Evolutionary conservation across 768 basidiomycete genomes (phyloP).

Genomic region (Cytidiella melzeri): DNA sequence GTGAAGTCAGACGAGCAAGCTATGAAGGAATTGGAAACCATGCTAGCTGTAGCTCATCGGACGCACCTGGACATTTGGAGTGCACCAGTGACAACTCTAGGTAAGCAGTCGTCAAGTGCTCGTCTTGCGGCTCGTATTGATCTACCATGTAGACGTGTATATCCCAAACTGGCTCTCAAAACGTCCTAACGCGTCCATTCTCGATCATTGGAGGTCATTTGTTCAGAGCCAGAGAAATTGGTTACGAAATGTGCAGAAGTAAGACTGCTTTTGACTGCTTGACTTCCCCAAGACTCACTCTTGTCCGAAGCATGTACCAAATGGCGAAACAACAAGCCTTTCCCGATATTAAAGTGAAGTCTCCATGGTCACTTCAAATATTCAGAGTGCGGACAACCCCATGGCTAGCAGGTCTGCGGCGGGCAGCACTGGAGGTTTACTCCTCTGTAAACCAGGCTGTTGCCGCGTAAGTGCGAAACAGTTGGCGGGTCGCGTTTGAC

Average conservation of each 20-base stretch:
- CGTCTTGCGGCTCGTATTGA: background rate
- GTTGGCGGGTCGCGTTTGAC: too few relatives aligned
- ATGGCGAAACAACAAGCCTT: constrained; percentile 31
- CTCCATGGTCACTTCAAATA: constrained; percentile 18
- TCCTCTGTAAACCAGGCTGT: constrained; percentile 31
- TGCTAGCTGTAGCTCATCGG: background rate
- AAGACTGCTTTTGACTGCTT: background rate
- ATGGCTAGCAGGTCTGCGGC: constrained; percentile 32
- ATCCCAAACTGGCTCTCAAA: constrained; percentile 15
- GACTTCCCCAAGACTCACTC: too few relatives aligned
- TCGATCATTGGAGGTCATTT: constrained; percentile 14
- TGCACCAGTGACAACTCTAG: constrained; percentile 7
- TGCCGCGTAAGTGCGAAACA: constrained; percentile 28
- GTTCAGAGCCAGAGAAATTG: constrained; percentile 13
- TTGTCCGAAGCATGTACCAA: constrained; percentile 30
- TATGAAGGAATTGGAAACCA: background rate
- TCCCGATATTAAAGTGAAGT: constrained; percentile 25
- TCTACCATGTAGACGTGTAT: constrained; percentile 13
- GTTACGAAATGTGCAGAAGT: constrained; percentile 30
- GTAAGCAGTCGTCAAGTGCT: constrained; percentile 3
- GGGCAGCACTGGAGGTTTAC: constrained; percentile 32
- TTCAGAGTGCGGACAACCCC: constrained; percentile 22
- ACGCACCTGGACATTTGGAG: constrained; percentile 12
- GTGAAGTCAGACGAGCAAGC: constrained; percentile 1
- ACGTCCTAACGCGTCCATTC: constrained; percentile 12